Conservation (phyloP, 805 yeast genomes). For the Saccharomyces paradoxus region DNA sequence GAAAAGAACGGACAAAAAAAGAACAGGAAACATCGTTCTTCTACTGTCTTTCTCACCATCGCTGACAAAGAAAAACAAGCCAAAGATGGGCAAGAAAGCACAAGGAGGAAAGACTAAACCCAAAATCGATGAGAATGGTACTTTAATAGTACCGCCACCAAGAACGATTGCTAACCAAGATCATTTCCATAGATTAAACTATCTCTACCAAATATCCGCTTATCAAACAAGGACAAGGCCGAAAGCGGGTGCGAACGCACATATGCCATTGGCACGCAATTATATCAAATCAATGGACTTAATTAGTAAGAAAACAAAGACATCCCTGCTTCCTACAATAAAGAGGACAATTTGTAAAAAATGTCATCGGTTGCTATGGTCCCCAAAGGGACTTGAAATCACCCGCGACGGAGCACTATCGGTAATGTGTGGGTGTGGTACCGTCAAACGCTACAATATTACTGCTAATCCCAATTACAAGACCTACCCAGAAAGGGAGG, state of each 20-base stretch:
- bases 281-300: conserved; percentile 48
- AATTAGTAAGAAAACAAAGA: conserved; percentile 60
- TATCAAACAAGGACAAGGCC: conserved; percentile 25
- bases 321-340: conserved; percentile 52
- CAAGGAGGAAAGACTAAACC: conserved; percentile 1
- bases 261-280: conserved; percentile 44
- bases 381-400: conserved; percentile 25
- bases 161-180: conserved; percentile 44
- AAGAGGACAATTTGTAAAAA: conserved; percentile 65
- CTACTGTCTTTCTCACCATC: neutral
- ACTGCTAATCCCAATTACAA: conserved; percentile 46
- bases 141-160: conserved; percentile 27
- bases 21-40: neutral
- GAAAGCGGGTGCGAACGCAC: conserved; percentile 5
- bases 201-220: conserved; percentile 48
- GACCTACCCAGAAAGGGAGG: conserved; percentile 18
- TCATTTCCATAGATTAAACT: conserved; percentile 51
- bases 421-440: conserved; percentile 47
- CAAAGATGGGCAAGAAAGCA: neutral
- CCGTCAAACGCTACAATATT: conserved; percentile 49
- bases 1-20: neutral
- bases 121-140: conserved; percentile 16
- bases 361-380: conserved; percentile 41
- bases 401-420: conserved; percentile 42
- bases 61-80: neutral